Evolutionary conservation across 164 flowering plant genomes (phyloP), one percentile per base, ranked within the genome.

Genomic region (Malania oleifera): DNA sequence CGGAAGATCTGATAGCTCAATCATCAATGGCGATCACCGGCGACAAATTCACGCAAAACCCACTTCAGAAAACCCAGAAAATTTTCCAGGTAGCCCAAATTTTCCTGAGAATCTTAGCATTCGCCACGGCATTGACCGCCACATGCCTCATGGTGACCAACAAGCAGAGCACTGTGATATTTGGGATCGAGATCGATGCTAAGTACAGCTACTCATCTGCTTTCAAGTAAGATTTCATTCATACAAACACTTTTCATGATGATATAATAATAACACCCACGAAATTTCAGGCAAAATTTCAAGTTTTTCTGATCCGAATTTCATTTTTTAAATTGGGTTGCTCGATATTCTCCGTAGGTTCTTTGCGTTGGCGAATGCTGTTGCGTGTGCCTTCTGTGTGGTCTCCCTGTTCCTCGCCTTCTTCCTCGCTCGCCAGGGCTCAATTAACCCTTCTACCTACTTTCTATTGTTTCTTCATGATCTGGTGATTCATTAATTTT

Each of bases 391-490:
- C 22, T 70, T 65, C 40, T 55, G 70, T 1, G 9, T 55, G 15
- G 29, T 76, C 0, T 74, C 82, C 12, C 25, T 73, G 51, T 6
- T 72, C 29, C 12, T 54, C 10, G 26, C 63, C 0, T 7, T 56
- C 62, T 6, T 68, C 5, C 1, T 57, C 2, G n/a, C 52, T 19
- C 67, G 63, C 3, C 46, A 31, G 24, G 63, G 62, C 56, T 38
- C 47, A 0, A 15, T 39, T 39, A 46, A 37, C 22, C 61, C 72
- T 9, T 2, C 48, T 44, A 22, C 11, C 39, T 72, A 24, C 70
- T 79, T 73, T 71, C 23, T 63, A 46, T 18, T 79, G 61, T 82
- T 79, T 74, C 27, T 79, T 6, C 75, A 74, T 51, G 86, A 81
- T 49, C 37, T 81, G 86, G 85, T 81, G 74, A 39, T 39, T 9